phyloP scores from a whole-genome alignment of 768 basidiomycete species.

The Russula olivacea region DNA sequence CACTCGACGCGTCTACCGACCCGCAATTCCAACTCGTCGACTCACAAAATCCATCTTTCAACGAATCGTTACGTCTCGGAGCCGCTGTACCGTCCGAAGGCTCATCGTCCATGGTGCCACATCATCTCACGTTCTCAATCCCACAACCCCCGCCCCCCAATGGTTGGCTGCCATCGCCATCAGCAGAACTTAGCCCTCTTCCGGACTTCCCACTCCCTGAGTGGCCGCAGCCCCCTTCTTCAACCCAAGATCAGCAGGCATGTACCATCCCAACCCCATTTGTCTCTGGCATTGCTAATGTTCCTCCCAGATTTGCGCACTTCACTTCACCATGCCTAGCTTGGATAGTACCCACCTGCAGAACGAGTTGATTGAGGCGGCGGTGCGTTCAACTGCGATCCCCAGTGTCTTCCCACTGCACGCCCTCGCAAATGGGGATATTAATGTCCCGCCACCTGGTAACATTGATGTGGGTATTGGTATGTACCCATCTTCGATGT shows the following conservation, averaged over 20 bases:
- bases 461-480: conserved; percentile 16
- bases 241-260: conserved; percentile 1
- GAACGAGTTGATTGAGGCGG: not conserved
- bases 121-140: not conserved
- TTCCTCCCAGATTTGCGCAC: not conserved
- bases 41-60: conserved; percentile 1
- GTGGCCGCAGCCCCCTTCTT: not conserved
- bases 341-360: not conserved
- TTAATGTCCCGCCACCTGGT: conserved; percentile 9
- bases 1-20: conserved; percentile 7
- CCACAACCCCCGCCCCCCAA: not conserved
- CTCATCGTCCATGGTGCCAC: not conserved
- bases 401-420: conserved; percentile 1
- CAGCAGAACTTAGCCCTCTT: not conserved
- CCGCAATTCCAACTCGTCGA: not conserved
- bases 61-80: not conserved
- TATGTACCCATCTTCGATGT: conserved; percentile 2
- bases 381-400: not conserved
- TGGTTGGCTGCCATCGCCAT: conserved; percentile 6
- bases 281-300: not conserved
- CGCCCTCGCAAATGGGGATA: not conserved
- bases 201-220: not conserved
- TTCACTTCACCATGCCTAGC: conserved; percentile 4
- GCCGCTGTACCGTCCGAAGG: not conserved
- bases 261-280: not conserved